Evolutionary conservation across 768 basidiomycete species (phyloP).

Genomic region (Tricholomella constricta): DNA sequence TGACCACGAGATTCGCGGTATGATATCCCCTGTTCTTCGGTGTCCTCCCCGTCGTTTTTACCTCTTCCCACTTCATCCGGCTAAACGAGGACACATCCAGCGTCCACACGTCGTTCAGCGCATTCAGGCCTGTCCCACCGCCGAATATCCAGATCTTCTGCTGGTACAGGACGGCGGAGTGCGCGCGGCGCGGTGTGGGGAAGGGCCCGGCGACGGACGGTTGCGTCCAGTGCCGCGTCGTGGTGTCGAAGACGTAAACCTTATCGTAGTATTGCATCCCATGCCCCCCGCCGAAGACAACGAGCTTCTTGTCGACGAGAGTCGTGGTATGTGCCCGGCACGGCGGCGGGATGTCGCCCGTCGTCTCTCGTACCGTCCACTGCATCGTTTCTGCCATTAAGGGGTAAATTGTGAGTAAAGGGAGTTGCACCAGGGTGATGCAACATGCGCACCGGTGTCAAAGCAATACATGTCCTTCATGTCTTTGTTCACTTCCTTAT

Average conservation of each 20-base stretch:
- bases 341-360: slow-evolving; percentile 80
- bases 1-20: slow-evolving; percentile 83
- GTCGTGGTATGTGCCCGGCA: slow-evolving; percentile 90
- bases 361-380: slow-evolving; percentile 78
- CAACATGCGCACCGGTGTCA: slow-evolving; percentile 62
- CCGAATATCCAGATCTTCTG: slow-evolving; percentile 85
- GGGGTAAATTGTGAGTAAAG: not conserved
- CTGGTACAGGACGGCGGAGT: slow-evolving; percentile 76
- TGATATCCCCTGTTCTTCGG: slow-evolving; percentile 84
- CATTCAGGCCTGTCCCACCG: slow-evolving; percentile 91
- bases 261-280: slow-evolving; percentile 81
- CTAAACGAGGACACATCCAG: slow-evolving; percentile 57
- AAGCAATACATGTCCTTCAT: slow-evolving; percentile 82
- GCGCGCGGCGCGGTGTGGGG: slow-evolving; percentile 80
- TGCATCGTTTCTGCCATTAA: slow-evolving; percentile 75
- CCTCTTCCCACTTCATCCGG: slow-evolving; percentile 40
- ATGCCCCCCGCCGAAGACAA: slow-evolving; percentile 87
- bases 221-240: slow-evolving; percentile 63
- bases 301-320: slow-evolving; percentile 74
- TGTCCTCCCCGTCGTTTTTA: slow-evolving; percentile 55
- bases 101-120: slow-evolving; percentile 89
- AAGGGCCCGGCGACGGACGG: slow-evolving; percentile 43
- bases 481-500: slow-evolving; percentile 71
- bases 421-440: not conserved
- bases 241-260: slow-evolving; percentile 82